phyloP scores from a whole-genome alignment of 1,284 basidiomycete genomes.

The Porodaedalea pini region DNA sequence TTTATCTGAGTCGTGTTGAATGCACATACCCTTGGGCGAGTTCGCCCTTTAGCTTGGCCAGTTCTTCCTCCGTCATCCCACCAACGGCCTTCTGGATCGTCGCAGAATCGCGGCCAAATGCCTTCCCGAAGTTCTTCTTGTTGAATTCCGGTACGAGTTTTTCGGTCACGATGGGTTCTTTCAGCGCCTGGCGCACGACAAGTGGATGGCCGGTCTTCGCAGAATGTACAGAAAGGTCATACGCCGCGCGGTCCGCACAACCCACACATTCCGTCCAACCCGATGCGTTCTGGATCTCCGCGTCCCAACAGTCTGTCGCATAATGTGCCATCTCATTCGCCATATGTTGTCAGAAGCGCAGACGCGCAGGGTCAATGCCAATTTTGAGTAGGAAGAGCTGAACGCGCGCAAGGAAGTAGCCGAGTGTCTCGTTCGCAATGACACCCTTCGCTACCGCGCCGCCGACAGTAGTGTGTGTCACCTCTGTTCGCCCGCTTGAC shows the following conservation, averaged over 20 bases:
- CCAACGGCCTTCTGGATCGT: slow-evolving; percentile 69
- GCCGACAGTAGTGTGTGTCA: slow-evolving; percentile 73
- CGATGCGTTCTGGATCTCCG: slow-evolving; percentile 91
- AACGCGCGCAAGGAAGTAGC: slow-evolving; percentile 95
- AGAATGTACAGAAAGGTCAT: slow-evolving; percentile 72
- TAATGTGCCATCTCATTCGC: slow-evolving; percentile 99
- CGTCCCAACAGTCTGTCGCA: slow-evolving; percentile 98
- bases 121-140: slow-evolving; percentile 88
- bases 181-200: slow-evolving; percentile 81
- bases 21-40: slow-evolving; percentile 70
- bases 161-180: slow-evolving; percentile 74
- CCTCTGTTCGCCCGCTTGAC: slow-evolving; percentile 66
- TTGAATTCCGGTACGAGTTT: slow-evolving; percentile 78
- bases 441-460: slow-evolving; percentile 85
- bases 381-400: slow-evolving; percentile 90
- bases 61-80: slow-evolving; percentile 64
- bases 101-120: slow-evolving; percentile 83
- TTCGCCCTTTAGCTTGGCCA: slow-evolving; percentile 71
- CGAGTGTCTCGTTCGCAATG: slow-evolving; percentile 96
- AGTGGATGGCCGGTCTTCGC: slow-evolving; percentile 68
- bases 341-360: slow-evolving; percentile 98
- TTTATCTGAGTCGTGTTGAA: slow-evolving; percentile 21
- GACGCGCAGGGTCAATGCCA: slow-evolving; percentile 81
- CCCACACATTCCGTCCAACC: slow-evolving; percentile 99
- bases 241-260: slow-evolving; percentile 98